These are phyloP conservation scores for Choiromyces venosus DNA, from an alignment of 495 filamentous ascomycete species.

Conservation along the genomic window DNA sequence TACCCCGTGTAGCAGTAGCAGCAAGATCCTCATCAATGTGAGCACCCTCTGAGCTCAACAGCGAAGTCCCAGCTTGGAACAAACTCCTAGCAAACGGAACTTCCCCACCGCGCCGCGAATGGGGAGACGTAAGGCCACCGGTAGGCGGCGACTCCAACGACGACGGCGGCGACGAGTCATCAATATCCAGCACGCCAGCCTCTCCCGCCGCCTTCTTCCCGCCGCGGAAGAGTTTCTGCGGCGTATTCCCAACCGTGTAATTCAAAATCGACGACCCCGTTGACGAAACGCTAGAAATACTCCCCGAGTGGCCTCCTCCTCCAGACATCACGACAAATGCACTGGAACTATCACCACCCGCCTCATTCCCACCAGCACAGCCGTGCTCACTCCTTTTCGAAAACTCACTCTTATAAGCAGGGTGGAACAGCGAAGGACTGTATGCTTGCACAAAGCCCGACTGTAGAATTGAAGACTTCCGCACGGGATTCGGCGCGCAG, in stretches of 20 bases:
- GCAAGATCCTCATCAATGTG: not conserved
- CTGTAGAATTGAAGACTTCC: slow-evolving; percentile 14
- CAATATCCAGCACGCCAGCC: slow-evolving; percentile 1
- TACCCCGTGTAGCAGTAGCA: not conserved
- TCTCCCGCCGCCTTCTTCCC: not conserved
- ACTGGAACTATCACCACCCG: not conserved
- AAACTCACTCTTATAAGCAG: not conserved
- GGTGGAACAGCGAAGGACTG: slow-evolving; percentile 8
- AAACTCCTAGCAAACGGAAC: not conserved
- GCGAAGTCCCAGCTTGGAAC: not conserved
- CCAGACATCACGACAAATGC: slow-evolving; percentile 1
- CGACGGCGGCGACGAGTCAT: slow-evolving; percentile 18
- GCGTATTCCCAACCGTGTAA: slow-evolving; percentile 18
- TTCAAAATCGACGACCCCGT: slow-evolving; percentile 29
- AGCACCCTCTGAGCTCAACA: not conserved
- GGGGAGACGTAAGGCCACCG: slow-evolving; percentile 28
- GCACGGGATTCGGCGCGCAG: not conserved
- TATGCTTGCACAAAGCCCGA: slow-evolving; percentile 13
- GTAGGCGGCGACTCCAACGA: slow-evolving; percentile 24
- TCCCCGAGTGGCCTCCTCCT: slow-evolving; percentile 17
- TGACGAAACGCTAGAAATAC: slow-evolving; percentile 31
- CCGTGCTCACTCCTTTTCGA: not conserved
- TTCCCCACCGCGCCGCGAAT: not conserved
- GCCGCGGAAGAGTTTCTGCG: slow-evolving; percentile 13
- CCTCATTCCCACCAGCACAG: not conserved